These are phyloP conservation scores for Tulasnella calospora DNA, from an alignment of 768 basidiomycete species.

Conservation along the genomic window DNA sequence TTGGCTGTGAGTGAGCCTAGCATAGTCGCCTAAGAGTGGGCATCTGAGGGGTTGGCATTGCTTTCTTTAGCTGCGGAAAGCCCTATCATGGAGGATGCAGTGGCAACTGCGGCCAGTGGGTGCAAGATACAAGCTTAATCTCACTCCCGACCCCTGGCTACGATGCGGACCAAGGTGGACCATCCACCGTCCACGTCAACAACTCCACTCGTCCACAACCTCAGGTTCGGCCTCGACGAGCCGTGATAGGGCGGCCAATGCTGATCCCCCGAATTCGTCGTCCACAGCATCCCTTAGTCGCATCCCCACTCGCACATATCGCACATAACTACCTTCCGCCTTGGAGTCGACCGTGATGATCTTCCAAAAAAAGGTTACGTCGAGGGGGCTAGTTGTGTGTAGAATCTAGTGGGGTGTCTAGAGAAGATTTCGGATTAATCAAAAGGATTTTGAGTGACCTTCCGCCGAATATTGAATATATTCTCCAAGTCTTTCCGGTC, in stretches of 20 bases:
- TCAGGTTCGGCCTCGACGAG: background rate
- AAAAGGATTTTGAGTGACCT: no score
- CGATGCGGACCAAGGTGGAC: background rate
- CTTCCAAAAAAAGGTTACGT: background rate
- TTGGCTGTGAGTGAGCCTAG: background rate
- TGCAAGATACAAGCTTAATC: background rate
- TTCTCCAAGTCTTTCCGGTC: no score
- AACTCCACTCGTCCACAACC: background rate
- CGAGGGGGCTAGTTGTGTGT: background rate
- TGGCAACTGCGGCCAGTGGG: constrained; percentile 1
- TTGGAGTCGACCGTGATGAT: background rate
- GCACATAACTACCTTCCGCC: background rate
- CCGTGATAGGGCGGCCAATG: background rate
- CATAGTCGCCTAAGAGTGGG: background rate
- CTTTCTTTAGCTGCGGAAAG: background rate
- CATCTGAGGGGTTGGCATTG: background rate
- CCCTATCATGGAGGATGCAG: background rate
- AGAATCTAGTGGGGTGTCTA: background rate
- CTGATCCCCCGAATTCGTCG: background rate
- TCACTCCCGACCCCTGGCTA: background rate
- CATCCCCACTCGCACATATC: background rate
- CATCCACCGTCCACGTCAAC: background rate
- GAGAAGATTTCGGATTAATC: background rate
- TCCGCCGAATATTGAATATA: no score
- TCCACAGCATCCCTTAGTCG: background rate